phyloP scores from a whole-genome alignment of 257 asterid genomes.

The Marsdenia floribunda region DNA sequence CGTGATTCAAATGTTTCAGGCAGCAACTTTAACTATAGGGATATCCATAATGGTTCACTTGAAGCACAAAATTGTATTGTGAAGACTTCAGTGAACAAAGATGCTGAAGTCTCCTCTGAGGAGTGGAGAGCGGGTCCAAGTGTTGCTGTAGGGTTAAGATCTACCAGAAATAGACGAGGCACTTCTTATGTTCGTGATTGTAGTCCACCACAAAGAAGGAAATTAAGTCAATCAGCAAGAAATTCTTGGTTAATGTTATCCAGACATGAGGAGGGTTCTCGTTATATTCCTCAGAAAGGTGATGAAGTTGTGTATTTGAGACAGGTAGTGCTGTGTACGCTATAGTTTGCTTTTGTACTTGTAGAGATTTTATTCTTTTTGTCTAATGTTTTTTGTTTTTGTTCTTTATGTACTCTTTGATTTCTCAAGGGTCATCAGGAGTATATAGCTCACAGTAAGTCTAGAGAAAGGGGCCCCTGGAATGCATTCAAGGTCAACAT shows the following conservation, averaged over 20 bases:
- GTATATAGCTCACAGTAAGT: constrained; percentile 38
- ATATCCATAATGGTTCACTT: constrained; percentile 41
- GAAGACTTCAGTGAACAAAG: constrained; percentile 43
- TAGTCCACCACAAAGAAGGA: constrained; percentile 62
- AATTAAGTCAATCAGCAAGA: constrained; percentile 55
- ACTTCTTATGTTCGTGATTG: constrained; percentile 38
- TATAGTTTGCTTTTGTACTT: constrained; percentile 5
- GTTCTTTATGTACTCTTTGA: constrained; percentile 5
- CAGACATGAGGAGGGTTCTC: constrained; percentile 76
- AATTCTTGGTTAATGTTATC: constrained; percentile 82
- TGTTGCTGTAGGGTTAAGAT: constrained; percentile 52
- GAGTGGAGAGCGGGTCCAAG: constrained; percentile 46
- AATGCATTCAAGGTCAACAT: constrained; percentile 52
- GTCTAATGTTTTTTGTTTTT: constrained; percentile 14
- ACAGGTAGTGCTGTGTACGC: constrained; percentile 47
- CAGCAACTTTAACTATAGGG: constrained; percentile 33
- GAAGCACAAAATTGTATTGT: constrained; percentile 41
- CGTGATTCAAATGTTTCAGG: constrained; percentile 38
- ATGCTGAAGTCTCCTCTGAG: constrained; percentile 47
- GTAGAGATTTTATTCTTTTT: not conserved
- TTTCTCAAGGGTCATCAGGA: constrained; percentile 83
- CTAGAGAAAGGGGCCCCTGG: constrained; percentile 71
- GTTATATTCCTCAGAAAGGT: constrained; percentile 82
- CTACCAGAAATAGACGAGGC: constrained; percentile 62
- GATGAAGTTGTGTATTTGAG: constrained; percentile 81